These are phyloP conservation scores for Penicillium angulare DNA, from an alignment of 495 filamentous ascomycete genomes.

Conservation along the genomic window DNA sequence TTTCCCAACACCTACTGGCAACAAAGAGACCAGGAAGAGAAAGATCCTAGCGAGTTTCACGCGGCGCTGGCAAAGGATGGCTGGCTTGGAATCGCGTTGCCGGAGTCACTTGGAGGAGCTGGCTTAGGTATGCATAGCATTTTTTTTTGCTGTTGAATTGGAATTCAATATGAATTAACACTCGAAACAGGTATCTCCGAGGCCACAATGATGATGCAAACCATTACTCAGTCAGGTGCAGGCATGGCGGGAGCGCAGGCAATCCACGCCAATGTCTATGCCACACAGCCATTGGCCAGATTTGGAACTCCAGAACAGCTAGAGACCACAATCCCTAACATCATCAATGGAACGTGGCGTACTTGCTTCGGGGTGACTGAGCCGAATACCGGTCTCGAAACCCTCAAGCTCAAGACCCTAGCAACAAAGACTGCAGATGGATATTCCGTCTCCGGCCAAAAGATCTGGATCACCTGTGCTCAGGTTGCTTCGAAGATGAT, in stretches of 20 bases:
- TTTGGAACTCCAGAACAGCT: constrained; percentile 64
- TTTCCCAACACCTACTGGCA: constrained; percentile 70
- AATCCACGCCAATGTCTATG: constrained; percentile 77
- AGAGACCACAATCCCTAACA: constrained; percentile 59
- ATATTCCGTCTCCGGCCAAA: constrained; percentile 69
- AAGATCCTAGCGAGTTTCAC: constrained; percentile 72
- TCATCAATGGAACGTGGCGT: constrained; percentile 66
- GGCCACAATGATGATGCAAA: constrained; percentile 84
- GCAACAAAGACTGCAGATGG: constrained; percentile 49
- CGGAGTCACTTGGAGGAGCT: constrained; percentile 67
- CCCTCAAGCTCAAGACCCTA: constrained; percentile 61
- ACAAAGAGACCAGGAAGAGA: constrained; percentile 61
- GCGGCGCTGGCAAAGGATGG: constrained; percentile 72
- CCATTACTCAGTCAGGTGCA: constrained; percentile 72
- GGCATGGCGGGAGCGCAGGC: constrained; percentile 76
- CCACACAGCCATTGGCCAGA: constrained; percentile 71
- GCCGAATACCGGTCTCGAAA: constrained; percentile 71
- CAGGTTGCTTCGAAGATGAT: constrained; percentile 79
- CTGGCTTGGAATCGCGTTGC: constrained; percentile 80
- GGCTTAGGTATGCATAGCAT: constrained; percentile 67
- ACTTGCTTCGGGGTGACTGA: constrained; percentile 70
- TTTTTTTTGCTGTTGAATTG: neutral
- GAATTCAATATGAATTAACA: neutral
- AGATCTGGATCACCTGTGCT: constrained; percentile 82
- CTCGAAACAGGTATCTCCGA: constrained; percentile 58